Evolutionary conservation across 2,329 filamentous ascomycete genomes (phyloP), one percentile per base, ranked within the genome.

Genomic region (Volutella citrinella): DNA sequence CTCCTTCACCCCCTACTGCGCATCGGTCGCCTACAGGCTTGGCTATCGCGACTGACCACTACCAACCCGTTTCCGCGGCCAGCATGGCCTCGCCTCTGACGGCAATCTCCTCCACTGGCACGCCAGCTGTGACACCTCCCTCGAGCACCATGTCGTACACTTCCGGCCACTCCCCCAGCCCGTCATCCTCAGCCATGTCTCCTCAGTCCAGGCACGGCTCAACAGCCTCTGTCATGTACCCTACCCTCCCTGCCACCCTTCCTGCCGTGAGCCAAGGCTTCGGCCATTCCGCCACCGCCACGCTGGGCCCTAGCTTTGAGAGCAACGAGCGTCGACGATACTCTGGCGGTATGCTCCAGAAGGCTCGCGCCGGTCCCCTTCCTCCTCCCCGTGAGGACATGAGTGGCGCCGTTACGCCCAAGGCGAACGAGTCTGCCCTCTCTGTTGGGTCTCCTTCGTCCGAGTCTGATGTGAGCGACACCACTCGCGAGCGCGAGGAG

Each of bases 71-170:
- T 48, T 71, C 68, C 17, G 68, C 71, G 7, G 70, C 70, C n/a
- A 73, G 72, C 50, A 72, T 80, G 61, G 74, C 76, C 19, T 82
- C 80, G 17, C 80, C 80, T 14, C 54, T 79, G 46, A 75, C 70
- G 19, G 71, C 70, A 12, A 65, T 77, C 28, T 75, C 76, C 24
- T 80, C 78, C 15, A 74, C 75, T 24, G 82, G 85, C 42, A 90
- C 85, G 11, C 84, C 86, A 9, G 84, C 84, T 9, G 73, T 88
- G 44, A 90, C 85, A 4, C 86, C 85, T 7, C 82, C 84, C 1
- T 86, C 82, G 10, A 87, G 81, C 58, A 76, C 80, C 35, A 72
- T 87, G 55, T 89, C 85, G 1, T 89, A 89, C 64, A 81, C 79
- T 23, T 87, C 85, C 10, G 81, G 82, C 29, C 84, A 89, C 57